Evolutionary conservation across 352 stramenopile genomes (phyloP).

Genomic region (Blastocystis sp.): DNA sequence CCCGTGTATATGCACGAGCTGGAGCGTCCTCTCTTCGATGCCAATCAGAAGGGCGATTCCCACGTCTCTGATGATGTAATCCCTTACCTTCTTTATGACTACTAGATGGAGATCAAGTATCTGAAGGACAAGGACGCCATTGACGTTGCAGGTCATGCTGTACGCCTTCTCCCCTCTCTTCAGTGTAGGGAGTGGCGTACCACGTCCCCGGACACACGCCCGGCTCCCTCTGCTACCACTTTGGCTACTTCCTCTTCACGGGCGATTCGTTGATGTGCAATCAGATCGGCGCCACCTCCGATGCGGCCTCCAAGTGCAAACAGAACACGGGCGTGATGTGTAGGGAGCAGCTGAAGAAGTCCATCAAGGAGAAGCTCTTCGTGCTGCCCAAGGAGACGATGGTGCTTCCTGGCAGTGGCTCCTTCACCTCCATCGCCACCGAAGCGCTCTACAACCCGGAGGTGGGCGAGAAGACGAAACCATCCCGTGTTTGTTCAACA

Average conservation of each 20-base stretch:
- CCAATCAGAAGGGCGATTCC: neutral
- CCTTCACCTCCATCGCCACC: slow-evolving; percentile 3
- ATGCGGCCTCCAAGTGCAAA: neutral
- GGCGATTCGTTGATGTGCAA: slow-evolving; percentile 53
- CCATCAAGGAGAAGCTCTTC: slow-evolving; percentile 57
- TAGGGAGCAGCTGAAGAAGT: slow-evolving; percentile 24
- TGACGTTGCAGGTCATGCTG: slow-evolving; percentile 15
- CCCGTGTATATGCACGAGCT: slow-evolving; percentile 20
- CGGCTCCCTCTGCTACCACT: slow-evolving; percentile 54
- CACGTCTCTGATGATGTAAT: neutral
- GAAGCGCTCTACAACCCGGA: slow-evolving; percentile 38
- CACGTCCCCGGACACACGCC: slow-evolving; percentile 41
- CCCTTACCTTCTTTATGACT: neutral
- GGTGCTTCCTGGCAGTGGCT: slow-evolving; percentile 18
- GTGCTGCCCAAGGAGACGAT: slow-evolving; percentile 28
- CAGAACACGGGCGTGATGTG: neutral
- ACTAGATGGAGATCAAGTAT: slow-evolving; percentile 40
- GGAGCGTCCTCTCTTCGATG: slow-evolving; percentile 7
- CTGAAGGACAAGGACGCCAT: slow-evolving; percentile 26
- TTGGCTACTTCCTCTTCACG: slow-evolving; percentile 62
- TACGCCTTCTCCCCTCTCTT: neutral
- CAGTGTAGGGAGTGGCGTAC: slow-evolving; percentile 22
- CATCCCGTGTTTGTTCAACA: slow-evolving; percentile 56
- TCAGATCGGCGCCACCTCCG: neutral
- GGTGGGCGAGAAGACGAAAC: slow-evolving; percentile 5